Evolutionary conservation across 805 yeast species (phyloP).

Genomic region (Limtongia smithiae): DNA sequence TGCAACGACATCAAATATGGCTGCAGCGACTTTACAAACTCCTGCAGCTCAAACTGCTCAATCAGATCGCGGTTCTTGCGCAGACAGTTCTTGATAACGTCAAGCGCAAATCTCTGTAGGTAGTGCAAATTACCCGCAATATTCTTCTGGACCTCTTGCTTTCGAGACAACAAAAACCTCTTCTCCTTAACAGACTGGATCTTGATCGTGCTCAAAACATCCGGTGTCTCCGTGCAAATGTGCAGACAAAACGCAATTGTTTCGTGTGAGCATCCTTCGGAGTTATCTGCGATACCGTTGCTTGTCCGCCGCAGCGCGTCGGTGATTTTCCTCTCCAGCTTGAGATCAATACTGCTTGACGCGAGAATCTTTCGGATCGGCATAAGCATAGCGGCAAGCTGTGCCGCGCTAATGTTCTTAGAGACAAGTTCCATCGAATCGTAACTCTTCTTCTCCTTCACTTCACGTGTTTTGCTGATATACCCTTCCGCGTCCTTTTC

Average conservation of each 20-base stretch:
- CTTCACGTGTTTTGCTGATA: slow-evolving; percentile 79
- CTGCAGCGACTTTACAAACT: slow-evolving; percentile 71
- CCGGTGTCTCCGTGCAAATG: slow-evolving; percentile 40
- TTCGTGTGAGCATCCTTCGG: slow-evolving; percentile 52
- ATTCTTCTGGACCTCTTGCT: slow-evolving; percentile 51
- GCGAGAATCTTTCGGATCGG: slow-evolving; percentile 66
- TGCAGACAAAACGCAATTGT: slow-evolving; percentile 72
- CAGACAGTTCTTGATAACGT: slow-evolving; percentile 67
- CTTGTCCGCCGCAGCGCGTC: slow-evolving; percentile 75
- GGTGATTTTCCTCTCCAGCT: slow-evolving; percentile 68
- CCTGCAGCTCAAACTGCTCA: slow-evolving; percentile 57
- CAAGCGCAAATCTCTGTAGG: slow-evolving; percentile 72
- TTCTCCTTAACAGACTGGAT: slow-evolving; percentile 32
- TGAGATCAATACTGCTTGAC: slow-evolving; percentile 60
- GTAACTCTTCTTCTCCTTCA: slow-evolving; percentile 79
- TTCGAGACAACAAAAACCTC: slow-evolving; percentile 41
- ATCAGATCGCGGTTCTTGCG: slow-evolving; percentile 58
- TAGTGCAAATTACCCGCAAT: slow-evolving; percentile 54
- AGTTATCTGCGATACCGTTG: slow-evolving; percentile 72
- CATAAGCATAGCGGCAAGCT: slow-evolving; percentile 54
- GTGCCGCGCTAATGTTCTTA: slow-evolving; percentile 53
- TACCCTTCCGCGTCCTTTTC: slow-evolving; percentile 96
- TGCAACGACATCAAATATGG: slow-evolving; percentile 57
- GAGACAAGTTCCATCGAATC: slow-evolving; percentile 83
- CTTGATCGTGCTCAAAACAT: slow-evolving; percentile 32